phyloP scores from a whole-genome alignment of 2,329 filamentous ascomycete genomes.

The Alternaria sp. region DNA sequence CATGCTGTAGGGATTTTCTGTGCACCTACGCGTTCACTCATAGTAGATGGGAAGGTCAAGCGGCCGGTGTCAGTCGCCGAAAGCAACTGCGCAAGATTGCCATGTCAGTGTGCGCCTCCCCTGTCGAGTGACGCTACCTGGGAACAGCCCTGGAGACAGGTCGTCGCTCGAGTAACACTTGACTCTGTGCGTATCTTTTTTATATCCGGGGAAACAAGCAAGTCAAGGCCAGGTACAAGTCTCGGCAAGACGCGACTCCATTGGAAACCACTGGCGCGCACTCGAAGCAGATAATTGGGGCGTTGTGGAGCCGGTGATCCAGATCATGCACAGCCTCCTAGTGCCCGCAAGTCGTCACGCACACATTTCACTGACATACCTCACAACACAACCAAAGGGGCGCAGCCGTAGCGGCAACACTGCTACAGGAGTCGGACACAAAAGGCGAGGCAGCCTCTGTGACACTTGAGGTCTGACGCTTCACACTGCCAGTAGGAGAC shows the following conservation, averaged over 20 bases:
- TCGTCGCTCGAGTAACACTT: neutral
- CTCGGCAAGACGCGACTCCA: conserved; percentile 4
- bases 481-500: neutral
- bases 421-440: conserved; percentile 5
- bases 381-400: conserved; percentile 16
- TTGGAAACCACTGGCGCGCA: conserved; percentile 27
- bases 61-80: neutral
- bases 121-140: neutral
- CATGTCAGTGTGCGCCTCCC: neutral
- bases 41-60: neutral
- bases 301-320: conserved; percentile 17
- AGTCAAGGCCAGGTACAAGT: conserved; percentile 17
- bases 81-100: neutral
- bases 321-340: conserved; percentile 24
- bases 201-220: conserved; percentile 9
- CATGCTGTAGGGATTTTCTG: neutral
- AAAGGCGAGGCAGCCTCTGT: conserved; percentile 17
- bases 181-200: neutral
- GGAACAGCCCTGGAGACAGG: neutral
- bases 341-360: conserved; percentile 16
- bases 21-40: neutral
- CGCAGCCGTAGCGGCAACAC: conserved; percentile 22
- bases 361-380: conserved; percentile 7
- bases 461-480: conserved; percentile 2
- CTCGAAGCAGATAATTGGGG: conserved; percentile 11